These are phyloP conservation scores for Colletotrichum limetticola DNA, from an alignment of 2,329 filamentous ascomycete species.

Conservation along the genomic window DNA sequence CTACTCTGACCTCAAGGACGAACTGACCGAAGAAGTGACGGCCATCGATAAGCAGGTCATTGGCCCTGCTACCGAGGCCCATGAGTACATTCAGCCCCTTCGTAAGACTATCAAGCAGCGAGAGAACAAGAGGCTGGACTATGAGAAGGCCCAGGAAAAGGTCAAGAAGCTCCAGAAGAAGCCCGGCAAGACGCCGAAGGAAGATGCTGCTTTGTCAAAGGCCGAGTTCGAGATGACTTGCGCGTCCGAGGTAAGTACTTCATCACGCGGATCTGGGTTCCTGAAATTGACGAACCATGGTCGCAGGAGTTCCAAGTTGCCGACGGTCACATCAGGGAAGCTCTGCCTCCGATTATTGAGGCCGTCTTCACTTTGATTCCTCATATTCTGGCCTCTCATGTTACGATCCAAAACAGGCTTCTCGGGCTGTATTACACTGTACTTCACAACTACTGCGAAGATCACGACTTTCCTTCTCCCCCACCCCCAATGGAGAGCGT, in stretches of 20 bases:
- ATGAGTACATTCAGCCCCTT: constrained; percentile 75
- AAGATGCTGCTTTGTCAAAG: constrained; percentile 77
- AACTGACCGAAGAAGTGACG: constrained; percentile 76
- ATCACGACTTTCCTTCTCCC: constrained; percentile 76
- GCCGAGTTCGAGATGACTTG: constrained; percentile 76
- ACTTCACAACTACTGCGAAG: constrained; percentile 77
- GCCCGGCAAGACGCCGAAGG: constrained; percentile 75
- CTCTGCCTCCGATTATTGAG: constrained; percentile 76
- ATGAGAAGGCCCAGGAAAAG: constrained; percentile 79
- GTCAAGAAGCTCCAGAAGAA: constrained; percentile 78
- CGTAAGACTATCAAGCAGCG: constrained; percentile 88
- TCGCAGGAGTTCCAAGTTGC: constrained; percentile 76
- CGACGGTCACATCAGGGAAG: constrained; percentile 78
- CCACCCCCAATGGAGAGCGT: constrained; percentile 79
- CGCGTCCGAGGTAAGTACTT: constrained; percentile 67
- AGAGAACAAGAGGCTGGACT: constrained; percentile 84
- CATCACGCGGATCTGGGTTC: too few relatives aligned
- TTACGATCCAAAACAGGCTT: constrained; percentile 81
- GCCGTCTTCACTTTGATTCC: constrained; percentile 81
- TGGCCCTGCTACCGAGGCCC: constrained; percentile 75
- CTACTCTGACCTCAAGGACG: constrained; percentile 76
- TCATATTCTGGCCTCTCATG: constrained; percentile 74
- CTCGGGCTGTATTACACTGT: constrained; percentile 83
- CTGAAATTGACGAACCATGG: background rate
- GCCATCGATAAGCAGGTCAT: constrained; percentile 78